Percentiles rank a stretch among this genome's conserved stretches.
Evolutionary conservation across 2,329 filamentous ascomycete species (phyloP).

Genomic region (Fusarium veterinarium): DNA sequence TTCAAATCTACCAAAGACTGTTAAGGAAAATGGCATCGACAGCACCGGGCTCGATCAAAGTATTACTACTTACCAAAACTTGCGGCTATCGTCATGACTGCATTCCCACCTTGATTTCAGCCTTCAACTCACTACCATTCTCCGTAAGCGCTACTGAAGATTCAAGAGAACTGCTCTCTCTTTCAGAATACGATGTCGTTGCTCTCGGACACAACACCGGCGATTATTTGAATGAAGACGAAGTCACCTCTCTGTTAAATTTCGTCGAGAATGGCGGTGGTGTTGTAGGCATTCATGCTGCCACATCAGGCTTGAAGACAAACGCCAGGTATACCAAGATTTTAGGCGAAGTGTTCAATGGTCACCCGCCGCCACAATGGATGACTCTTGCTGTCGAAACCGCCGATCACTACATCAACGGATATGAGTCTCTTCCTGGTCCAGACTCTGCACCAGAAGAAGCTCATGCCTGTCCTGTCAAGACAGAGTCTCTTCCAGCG

Average conservation of each 20-base stretch:
- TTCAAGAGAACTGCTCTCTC: neutral
- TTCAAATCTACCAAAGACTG: accelerated
- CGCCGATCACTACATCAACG: neutral
- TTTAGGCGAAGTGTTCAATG: slow-evolving; percentile 15
- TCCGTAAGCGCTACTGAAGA: slow-evolving; percentile 12
- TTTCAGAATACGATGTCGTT: slow-evolving; percentile 6
- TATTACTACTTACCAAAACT: slow-evolving; percentile 25
- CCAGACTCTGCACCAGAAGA: neutral
- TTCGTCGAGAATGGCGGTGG: slow-evolving; percentile 19
- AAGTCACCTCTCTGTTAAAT: neutral
- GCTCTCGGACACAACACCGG: slow-evolving; percentile 23
- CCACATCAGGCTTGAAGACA: neutral
- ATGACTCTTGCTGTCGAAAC: neutral
- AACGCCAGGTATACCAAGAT: slow-evolving; percentile 8
- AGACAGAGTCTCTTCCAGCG: accelerated
- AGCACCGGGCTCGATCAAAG: neutral
- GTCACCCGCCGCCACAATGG: slow-evolving; percentile 24
- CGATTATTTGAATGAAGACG: neutral
- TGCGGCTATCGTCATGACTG: slow-evolving; percentile 23
- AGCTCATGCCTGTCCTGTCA: neutral
- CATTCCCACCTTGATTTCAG: slow-evolving; percentile 11
- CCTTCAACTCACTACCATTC: slow-evolving; percentile 10
- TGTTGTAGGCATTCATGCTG: slow-evolving; percentile 29
- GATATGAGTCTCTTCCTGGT: accelerated
- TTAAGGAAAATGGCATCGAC: neutral